phyloP scores from a whole-genome alignment of 768 basidiomycete genomes.

The Naganishia randhawae region DNA sequence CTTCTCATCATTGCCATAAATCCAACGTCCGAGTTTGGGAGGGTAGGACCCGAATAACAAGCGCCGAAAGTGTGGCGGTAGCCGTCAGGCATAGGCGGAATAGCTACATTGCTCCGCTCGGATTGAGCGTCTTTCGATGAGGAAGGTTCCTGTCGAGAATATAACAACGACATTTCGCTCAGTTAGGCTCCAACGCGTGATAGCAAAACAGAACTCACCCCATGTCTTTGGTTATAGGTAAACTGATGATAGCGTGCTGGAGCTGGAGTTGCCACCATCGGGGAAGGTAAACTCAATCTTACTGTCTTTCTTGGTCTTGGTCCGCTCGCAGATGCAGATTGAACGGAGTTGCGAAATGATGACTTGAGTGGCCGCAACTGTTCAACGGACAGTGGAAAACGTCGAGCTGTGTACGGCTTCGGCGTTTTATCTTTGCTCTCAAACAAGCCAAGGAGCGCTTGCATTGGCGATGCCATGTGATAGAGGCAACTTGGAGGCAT shows the following conservation, averaged over 20 bases:
- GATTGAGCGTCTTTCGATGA: too few species aligned
- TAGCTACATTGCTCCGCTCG: neutral
- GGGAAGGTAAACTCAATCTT: slow-evolving; percentile 10
- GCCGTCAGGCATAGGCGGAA: neutral
- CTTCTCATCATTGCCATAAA: neutral
- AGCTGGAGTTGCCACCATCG: neutral
- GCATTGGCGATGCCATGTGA: neutral
- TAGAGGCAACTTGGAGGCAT: too few species aligned
- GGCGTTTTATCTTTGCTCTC: neutral
- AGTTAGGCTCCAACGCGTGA: neutral
- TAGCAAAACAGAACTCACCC: neutral
- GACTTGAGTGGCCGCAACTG: neutral
- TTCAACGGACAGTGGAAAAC: neutral
- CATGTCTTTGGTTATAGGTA: neutral
- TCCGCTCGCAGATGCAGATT: neutral
- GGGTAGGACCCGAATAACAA: neutral
- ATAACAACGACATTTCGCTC: neutral
- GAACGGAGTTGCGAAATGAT: neutral
- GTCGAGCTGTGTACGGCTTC: too few species aligned
- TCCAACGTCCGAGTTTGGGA: neutral
- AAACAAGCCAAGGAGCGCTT: neutral
- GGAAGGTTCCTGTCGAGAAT: neutral
- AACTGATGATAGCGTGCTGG: slow-evolving; percentile 4
- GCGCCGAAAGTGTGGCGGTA: slow-evolving; percentile 6
- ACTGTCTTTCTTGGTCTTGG: neutral